phyloP scores from a whole-genome alignment of 2,329 filamentous ascomycete genomes.

The Calonectria multiphialidica region DNA sequence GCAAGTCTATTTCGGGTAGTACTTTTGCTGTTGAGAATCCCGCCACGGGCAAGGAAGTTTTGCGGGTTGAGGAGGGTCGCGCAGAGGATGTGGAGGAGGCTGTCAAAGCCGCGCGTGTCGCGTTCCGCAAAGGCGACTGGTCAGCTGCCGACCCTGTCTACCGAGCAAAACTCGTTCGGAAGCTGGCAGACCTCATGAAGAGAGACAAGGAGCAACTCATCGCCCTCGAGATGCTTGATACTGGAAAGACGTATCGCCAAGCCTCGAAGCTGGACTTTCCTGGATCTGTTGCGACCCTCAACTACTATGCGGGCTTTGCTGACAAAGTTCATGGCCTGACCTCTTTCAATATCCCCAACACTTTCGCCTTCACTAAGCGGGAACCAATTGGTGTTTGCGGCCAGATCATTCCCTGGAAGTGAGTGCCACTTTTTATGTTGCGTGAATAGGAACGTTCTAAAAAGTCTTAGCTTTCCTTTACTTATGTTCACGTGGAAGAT shows the following conservation, averaged over 20 bases:
- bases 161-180: background rate
- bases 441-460: background rate
- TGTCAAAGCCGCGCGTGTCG: conserved; percentile 2
- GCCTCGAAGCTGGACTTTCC: background rate
- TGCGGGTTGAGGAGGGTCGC: background rate
- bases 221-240: conserved; percentile 4
- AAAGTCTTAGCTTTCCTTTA: conserved; percentile 70
- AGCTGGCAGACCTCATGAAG: conserved; percentile 2
- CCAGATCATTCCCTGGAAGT: conserved; percentile 22
- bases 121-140: background rate
- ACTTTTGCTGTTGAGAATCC: background rate
- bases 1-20: background rate
- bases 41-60: background rate
- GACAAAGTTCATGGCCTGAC: conserved; percentile 5
- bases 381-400: conserved; percentile 22
- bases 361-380: background rate
- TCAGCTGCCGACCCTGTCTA: background rate
- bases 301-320: conserved; percentile 12
- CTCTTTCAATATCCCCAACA: background rate
- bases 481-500: conserved; percentile 73
- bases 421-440: background rate
- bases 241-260: conserved; percentile 1
- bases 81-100: conserved; percentile 11
- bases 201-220: background rate
- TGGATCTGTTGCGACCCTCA: background rate